Evolutionary conservation across 2,329 filamentous ascomycete genomes (phyloP), one percentile per base, ranked within the genome.

Genomic region (Colletotrichum karsti): DNA sequence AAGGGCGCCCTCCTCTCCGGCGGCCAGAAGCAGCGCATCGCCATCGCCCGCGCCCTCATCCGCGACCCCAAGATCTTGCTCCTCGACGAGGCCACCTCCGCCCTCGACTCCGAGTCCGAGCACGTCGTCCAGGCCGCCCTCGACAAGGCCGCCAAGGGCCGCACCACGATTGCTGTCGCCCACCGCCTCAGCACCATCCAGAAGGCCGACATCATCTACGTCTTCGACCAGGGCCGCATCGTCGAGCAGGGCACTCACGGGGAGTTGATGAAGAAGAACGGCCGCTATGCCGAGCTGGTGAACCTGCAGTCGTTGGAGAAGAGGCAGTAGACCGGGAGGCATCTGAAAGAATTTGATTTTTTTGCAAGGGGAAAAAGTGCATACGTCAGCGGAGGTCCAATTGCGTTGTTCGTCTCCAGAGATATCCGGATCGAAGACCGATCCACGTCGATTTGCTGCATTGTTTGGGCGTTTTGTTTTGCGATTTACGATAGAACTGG

Each of bases 1-100:
- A 97, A 97, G 82, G 96, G 95, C 48, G 87, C 90, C 15, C 88
- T 98, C 77, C 83, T 97, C 15, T 95, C 92, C 2, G 95, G 96
- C 62, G 96, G 95, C 0, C 96, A 98, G 80, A 97, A 97, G 77
- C 95, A 98, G 80, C 92, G 96, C 68, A 91, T 98, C 37, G 95
- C 94, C 55, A 98, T 98, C 76, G 95, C 96, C 4, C 90, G 95
- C 5, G 96, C 95, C 0, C 84, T 98, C 12, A 90, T 98, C 44
- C 91, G 95, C n/a, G 90, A 97, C 74, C 95, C 96, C 7, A 95
- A 93, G 79, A 90, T 98, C 67, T 82, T 98, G 4, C 87, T 96
- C 1, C 87, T 97, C 0, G 93, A 96, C 74, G 93, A 96, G 82
- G 93, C 93, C 7, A 94, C 93, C 4, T 90, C 88, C 2, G 92